Base-by-base conservation (phyloP, 805 yeast genomes). In the Ogataea methanolica region DNA sequence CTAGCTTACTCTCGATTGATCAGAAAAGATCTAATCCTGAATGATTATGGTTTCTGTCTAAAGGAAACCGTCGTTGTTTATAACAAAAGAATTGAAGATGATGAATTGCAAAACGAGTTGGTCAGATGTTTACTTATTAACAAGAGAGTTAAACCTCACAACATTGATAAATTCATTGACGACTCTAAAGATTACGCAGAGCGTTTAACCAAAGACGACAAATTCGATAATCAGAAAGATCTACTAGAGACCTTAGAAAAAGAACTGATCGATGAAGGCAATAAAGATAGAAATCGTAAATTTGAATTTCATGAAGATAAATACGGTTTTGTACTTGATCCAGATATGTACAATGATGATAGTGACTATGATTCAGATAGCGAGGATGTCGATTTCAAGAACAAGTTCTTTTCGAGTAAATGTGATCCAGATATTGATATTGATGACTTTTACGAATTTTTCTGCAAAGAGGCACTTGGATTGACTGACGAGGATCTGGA, bases 21-120 rank as follows among this genome's bases (percentile, higher is more conserved):
- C 1, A 35, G 15, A 16, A 19, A 91, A 51, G 97, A 92, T 66
- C 92, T 94, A 62, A 98, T 91, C 68, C 69, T 90, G 43, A 97
- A 92, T 63, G 96, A 88, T 46, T 97, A 92, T 65, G 97, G 97
- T 42, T 96, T 86, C 4, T 19, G 23, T 38, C n/a, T 33, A 8
- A 11, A 42, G 16, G 43, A 39, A 36, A 23, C 42, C n/a, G 9
- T 56, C 7, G 41, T 39, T 4, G 48, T 46, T 29, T 55, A 54
- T 41, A 60, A 59, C 33, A 14, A 36, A 16, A 36, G 12, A 2
- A 52, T 53, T 6, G 53, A 50, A 21, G 26, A 35, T 5, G 62
- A 62, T 42, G 52, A 36, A 21, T 44, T 70, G 33, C 73, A 69
- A 46, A 47, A 36, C 5, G 67, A 65, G 39, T 51, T 70, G 29